Conservation (phyloP, 2,329 filamentous ascomycete genomes). For the Scleromitrula shiraiana region DNA sequence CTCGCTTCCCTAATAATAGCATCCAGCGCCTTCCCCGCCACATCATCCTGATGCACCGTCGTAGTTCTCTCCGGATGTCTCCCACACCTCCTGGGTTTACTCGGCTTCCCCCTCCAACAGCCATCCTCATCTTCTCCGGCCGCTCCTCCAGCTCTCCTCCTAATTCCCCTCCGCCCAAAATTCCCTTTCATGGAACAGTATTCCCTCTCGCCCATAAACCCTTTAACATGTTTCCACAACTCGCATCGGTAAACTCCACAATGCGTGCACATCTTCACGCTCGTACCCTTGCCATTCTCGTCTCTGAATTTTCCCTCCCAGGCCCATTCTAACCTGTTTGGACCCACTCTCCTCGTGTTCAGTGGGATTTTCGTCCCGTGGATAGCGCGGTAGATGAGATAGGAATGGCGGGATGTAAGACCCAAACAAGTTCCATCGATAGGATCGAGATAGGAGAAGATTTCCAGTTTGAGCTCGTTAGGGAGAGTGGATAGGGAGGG, state of each 20-base stretch:
- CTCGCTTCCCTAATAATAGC: constrained; percentile 4
- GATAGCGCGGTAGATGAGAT: constrained; percentile 49
- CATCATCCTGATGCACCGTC: constrained; percentile 21
- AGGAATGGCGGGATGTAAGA: constrained; percentile 49
- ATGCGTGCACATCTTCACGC: constrained; percentile 54
- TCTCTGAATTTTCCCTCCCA: constrained; percentile 55
- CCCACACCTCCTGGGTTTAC: constrained; percentile 50
- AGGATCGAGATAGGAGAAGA: constrained; percentile 56
- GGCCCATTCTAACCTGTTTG: constrained; percentile 56
- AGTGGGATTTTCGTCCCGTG: constrained; percentile 47
- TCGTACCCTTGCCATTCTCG: neutral
- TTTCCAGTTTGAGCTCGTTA: constrained; percentile 49
- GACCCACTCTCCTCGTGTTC: constrained; percentile 47
- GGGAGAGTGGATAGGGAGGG: constrained; percentile 35
- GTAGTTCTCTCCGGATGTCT: constrained; percentile 36
- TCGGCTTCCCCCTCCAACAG: constrained; percentile 54
- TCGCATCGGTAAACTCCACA: constrained; percentile 54
- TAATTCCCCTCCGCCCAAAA: constrained; percentile 44
- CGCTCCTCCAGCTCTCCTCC: constrained; percentile 12
- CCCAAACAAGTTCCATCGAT: constrained; percentile 57
- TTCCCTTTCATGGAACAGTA: constrained; percentile 54
- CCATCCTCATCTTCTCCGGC: constrained; percentile 38
- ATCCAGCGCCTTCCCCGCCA: neutral
- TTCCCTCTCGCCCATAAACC: constrained; percentile 48
- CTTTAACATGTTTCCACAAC: constrained; percentile 52